phyloP scores from a whole-genome alignment of 2,329 filamentous ascomycete genomes.

The Apiospora koreana region DNA sequence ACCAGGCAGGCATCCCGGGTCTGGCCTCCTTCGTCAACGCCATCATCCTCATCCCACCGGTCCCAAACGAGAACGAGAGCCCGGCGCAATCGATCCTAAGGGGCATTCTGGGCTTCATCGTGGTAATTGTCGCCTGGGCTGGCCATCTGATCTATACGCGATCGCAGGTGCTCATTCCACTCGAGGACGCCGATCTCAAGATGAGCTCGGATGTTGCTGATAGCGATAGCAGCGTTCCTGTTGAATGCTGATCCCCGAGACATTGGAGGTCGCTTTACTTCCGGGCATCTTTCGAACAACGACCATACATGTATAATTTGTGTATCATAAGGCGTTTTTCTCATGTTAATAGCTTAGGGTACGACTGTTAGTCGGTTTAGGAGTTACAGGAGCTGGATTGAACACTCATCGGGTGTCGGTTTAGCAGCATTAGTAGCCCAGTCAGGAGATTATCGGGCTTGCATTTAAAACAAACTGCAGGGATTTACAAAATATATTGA shows the following conservation, averaged over 20 bases:
- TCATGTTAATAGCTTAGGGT: too few species aligned
- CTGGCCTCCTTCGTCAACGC: conserved; percentile 35
- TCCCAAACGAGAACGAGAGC: not conserved
- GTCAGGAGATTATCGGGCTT: too few species aligned
- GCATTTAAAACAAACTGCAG: too few species aligned
- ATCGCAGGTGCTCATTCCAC: not conserved
- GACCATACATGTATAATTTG: not conserved
- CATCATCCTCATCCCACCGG: conserved; percentile 33
- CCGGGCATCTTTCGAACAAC: not conserved
- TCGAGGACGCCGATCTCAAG: not conserved
- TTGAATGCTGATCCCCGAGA: not conserved
- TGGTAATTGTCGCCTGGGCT: conserved; percentile 10
- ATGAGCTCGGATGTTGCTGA: not conserved
- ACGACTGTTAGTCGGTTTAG: too few species aligned
- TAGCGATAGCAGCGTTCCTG: not conserved
- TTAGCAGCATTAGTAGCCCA: too few species aligned
- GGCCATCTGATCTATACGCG: conserved; percentile 11
- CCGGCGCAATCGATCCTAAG: not conserved
- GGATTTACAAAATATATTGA: too few species aligned
- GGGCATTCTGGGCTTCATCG: conserved; percentile 10
- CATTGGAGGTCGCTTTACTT: not conserved
- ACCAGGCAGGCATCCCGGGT: conserved; percentile 27
- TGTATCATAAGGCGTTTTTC: too few species aligned
- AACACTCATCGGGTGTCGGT: too few species aligned
- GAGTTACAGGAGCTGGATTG: too few species aligned